Base-by-base conservation (phyloP, 805 yeast genomes). In the Cyberlindnera mississippiensis region DNA sequence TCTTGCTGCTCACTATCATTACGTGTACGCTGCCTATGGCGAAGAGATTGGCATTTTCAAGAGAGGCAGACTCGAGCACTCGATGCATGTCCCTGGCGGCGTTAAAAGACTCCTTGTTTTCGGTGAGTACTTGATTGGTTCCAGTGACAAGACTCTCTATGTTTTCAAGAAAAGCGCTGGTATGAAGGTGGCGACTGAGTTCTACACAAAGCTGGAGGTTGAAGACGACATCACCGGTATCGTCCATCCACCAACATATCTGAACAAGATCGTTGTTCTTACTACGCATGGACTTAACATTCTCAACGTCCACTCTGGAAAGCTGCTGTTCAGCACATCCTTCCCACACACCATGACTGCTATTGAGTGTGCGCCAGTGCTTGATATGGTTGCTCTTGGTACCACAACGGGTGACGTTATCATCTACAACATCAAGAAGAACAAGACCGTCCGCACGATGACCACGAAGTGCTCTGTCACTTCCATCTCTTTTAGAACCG, bases 221-320 rank as follows among this genome's bases (percentile, higher is more conserved):
- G 81, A 84, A 50, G 96, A 96, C 17, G 73, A 71, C 7, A 73
- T 93, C 14, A 81, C 83, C 10, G 82, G 80, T 33, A 50, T 85
- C 15, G 56, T 78, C 10, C 99, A 93, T 61, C 82, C 91, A 37
- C 90, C 97, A 24, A 91, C 99, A 0, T 90, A 91, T 59, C 63
- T 95, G 56, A 93, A 93, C 69, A 93, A 93, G 59, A 67, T 95
- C 20, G 82, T 85, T 2, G 80, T 91, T 24, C 86, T 90, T n/a
- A 86, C 97, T 1, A 70, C 81, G 4, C 62, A 75, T 2, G 72
- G 75, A 35, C 44, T 90, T 12, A 61, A 77, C 38, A 65, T 95
- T 20, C 75, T 73, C 63, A 95, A 93, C 56, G 68, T 90, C 41
- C 76, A 87, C 53, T 78, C 96, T 0, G 89, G 88, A 2, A 87